These are phyloP conservation scores for Magnusiomyces tetraspermus DNA, from an alignment of 1,139 yeast genomes.

Conservation along the genomic window DNA sequence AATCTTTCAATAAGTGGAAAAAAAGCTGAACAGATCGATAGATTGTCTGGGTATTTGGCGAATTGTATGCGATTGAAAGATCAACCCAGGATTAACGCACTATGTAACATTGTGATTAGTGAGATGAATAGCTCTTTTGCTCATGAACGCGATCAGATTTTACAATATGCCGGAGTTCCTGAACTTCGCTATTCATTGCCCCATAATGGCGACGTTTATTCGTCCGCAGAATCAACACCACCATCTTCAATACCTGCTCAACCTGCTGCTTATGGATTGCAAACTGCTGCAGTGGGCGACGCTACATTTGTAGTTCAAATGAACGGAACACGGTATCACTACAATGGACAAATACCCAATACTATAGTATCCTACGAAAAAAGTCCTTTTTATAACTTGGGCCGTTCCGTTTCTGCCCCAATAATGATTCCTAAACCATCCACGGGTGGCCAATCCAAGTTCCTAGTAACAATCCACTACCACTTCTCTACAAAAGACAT, in stretches of 20 bases:
- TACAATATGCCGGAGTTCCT: background rate
- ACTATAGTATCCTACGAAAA: background rate
- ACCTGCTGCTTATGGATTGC: no score
- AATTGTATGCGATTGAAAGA: conserved; percentile 9
- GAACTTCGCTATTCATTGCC: background rate
- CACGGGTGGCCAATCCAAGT: background rate
- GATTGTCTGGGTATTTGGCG: conserved; percentile 20
- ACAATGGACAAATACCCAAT: background rate
- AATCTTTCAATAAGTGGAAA: conserved; percentile 26
- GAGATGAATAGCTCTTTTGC: conserved; percentile 3
- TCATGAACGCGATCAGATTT: background rate
- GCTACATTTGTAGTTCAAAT: background rate
- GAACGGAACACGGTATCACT: background rate
- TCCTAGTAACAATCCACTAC: background rate
- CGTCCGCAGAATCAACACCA: background rate
- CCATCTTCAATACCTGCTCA: background rate
- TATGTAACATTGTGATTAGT: conserved; percentile 4
- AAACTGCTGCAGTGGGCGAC: no score
- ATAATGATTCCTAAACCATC: background rate
- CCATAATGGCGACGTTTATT: background rate
- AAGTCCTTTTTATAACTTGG: background rate
- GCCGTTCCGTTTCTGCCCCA: background rate
- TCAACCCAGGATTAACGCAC: conserved; percentile 1
- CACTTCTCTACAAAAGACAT: background rate
- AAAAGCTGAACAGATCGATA: conserved; percentile 26